A percentile compares a stretch with the other conserved stretches of the same genome.
phyloP scores from a whole-genome alignment of 176 grass and related monocot species.

The Raddia distichophylla region DNA sequence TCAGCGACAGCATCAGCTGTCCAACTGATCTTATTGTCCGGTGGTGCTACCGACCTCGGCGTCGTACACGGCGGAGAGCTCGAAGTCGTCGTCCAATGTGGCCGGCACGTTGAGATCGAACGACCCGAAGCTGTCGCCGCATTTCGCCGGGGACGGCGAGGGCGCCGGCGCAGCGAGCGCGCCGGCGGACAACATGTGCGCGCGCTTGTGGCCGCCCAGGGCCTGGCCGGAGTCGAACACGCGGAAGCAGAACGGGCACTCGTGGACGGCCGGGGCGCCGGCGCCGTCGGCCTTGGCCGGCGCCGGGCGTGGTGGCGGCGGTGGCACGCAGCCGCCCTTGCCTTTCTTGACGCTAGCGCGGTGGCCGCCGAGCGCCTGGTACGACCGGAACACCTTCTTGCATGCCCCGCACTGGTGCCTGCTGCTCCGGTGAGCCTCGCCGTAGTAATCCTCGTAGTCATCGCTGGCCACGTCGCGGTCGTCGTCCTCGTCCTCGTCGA shows the following conservation, averaged over 20 bases:
- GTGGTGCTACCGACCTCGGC: constrained; percentile 52
- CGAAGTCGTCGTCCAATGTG: constrained; percentile 74
- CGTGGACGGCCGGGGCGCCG: constrained; percentile 38
- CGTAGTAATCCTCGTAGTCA: constrained; percentile 19
- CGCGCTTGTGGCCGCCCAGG: constrained; percentile 87
- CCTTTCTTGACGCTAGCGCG: constrained; percentile 81
- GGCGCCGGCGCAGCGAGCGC: neutral
- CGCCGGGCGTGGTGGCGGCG: constrained; percentile 1
- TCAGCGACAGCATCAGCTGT: constrained; percentile 18
- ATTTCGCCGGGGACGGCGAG: constrained; percentile 33
- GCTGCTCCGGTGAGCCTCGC: constrained; percentile 21
- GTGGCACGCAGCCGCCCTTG: constrained; percentile 59
- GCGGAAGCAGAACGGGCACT: constrained; percentile 84
- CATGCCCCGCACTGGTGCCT: constrained; percentile 70
- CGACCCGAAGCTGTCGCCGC: constrained; percentile 47
- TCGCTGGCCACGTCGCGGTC: neutral
- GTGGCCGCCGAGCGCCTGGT: constrained; percentile 85
- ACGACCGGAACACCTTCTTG: constrained; percentile 81
- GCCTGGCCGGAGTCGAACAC: constrained; percentile 88
- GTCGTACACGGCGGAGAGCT: constrained; percentile 88
- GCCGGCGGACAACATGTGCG: constrained; percentile 47
- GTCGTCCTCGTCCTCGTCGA: constrained; percentile 21
- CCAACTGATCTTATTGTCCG: constrained; percentile 23
- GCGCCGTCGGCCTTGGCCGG: constrained; percentile 3
- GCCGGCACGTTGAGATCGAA: constrained; percentile 90